phyloP scores from a whole-genome alignment of 345 rosid species.

The Gossypium rotundifolium region DNA sequence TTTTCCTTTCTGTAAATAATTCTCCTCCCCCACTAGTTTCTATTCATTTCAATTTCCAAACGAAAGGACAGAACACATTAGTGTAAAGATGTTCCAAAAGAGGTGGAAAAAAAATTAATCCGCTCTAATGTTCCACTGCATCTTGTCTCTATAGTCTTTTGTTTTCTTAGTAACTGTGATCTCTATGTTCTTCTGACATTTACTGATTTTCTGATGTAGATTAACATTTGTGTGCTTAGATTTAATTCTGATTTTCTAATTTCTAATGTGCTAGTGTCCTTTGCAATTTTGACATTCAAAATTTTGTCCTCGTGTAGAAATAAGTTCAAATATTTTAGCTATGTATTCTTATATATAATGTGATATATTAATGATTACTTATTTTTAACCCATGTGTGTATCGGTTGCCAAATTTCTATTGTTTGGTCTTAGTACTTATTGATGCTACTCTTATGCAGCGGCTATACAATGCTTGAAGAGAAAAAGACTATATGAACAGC shows the following conservation, averaged over 20 bases:
- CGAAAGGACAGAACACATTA: not conserved
- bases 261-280: not conserved
- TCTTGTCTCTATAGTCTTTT: not conserved
- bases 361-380: not conserved
- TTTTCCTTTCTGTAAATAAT: not conserved
- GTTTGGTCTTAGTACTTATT: not conserved
- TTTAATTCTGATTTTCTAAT: not conserved
- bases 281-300: not conserved
- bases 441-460: conserved; percentile 39
- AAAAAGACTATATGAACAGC: conserved; percentile 79
- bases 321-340: not conserved
- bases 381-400: not conserved
- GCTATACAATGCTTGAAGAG: conserved; percentile 90
- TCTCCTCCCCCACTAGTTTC: not conserved
- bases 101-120: not conserved
- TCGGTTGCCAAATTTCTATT: not conserved
- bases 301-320: not conserved
- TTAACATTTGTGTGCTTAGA: not conserved
- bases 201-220: not conserved
- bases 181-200: not conserved
- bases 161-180: not conserved
- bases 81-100: not conserved
- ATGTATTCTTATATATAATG: not conserved
- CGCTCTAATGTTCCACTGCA: not conserved
- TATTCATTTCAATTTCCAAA: not conserved